Conservation (phyloP, 495 filamentous ascomycete genomes). For the Lasiosphaeris hirsuta region DNA sequence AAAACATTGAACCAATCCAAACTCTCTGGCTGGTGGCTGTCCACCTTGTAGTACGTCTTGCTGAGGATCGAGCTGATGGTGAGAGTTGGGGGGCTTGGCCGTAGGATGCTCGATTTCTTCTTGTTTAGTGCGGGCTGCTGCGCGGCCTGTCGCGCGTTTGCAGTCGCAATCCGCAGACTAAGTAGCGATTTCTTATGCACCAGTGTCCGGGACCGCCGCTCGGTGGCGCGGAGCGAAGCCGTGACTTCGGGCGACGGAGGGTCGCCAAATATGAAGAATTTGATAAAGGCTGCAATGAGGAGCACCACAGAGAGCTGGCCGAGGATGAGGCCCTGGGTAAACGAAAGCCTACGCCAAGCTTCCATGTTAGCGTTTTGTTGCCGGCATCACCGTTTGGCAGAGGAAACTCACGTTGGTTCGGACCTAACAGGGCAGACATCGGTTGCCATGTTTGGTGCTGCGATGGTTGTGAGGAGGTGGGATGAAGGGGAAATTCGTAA, state of each 20-base stretch:
- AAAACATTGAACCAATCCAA: constrained; percentile 99
- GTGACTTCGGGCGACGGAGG: constrained; percentile 75
- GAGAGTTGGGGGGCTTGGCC: constrained; percentile 54
- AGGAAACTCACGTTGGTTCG: constrained; percentile 44
- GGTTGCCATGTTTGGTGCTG: constrained; percentile 24
- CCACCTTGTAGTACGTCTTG: constrained; percentile 97
- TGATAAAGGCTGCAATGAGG: constrained; percentile 90
- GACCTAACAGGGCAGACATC: constrained; percentile 42
- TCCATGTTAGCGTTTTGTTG: neutral
- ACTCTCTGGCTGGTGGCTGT: constrained; percentile 96
- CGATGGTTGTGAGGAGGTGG: neutral
- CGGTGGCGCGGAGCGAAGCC: constrained; percentile 62
- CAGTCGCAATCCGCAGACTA: constrained; percentile 41
- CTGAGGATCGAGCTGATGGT: constrained; percentile 88
- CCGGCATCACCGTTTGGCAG: constrained; percentile 2
- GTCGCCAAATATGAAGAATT: constrained; percentile 99
- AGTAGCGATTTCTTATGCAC: constrained; percentile 67
- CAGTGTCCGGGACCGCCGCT: constrained; percentile 60
- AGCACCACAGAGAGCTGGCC: constrained; percentile 90
- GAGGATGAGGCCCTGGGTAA: constrained; percentile 88
- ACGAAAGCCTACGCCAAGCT: constrained; percentile 61
- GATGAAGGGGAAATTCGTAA: neutral
- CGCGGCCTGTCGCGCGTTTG: constrained; percentile 31
- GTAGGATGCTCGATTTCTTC: constrained; percentile 72
- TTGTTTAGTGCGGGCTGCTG: constrained; percentile 54